Conservation (phyloP, 2,329 filamentous ascomycete species). For the Aspergillus novoparasiticus region DNA sequence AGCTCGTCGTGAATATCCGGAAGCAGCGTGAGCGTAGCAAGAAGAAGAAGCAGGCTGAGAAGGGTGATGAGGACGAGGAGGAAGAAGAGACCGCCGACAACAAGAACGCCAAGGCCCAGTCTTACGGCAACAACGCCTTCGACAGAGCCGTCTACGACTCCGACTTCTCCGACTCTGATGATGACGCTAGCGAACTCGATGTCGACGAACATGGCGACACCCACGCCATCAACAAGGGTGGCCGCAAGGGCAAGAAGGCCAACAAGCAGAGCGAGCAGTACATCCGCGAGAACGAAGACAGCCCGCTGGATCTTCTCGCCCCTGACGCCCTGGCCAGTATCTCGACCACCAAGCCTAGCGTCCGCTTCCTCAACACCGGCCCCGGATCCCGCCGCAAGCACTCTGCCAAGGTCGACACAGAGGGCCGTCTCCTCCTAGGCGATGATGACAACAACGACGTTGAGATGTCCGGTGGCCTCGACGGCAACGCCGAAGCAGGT, state of each 20-base stretch:
- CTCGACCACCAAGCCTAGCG: slow-evolving; percentile 78
- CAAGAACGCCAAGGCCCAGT: slow-evolving; percentile 42
- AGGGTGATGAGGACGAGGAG: slow-evolving; percentile 60
- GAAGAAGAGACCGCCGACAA: slow-evolving; percentile 51
- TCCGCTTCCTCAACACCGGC: slow-evolving; percentile 46
- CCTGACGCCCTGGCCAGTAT: slow-evolving; percentile 89
- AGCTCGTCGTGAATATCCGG: slow-evolving; percentile 89
- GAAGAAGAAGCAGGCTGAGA: slow-evolving; percentile 76
- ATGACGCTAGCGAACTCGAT: slow-evolving; percentile 53
- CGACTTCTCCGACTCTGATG: slow-evolving; percentile 83
- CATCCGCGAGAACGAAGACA: slow-evolving; percentile 91
- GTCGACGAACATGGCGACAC: slow-evolving; percentile 39
- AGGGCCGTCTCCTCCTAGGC: slow-evolving; percentile 49
- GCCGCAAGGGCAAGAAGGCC: slow-evolving; percentile 48
- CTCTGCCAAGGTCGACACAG: slow-evolving; percentile 45
- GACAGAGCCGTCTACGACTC: slow-evolving; percentile 67
- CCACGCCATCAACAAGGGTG: slow-evolving; percentile 43
- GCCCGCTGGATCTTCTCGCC: slow-evolving; percentile 91
- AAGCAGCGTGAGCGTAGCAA: slow-evolving; percentile 92
- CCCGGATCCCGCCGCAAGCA: slow-evolving; percentile 43
- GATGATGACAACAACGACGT: slow-evolving; percentile 39
- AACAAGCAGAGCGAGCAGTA: slow-evolving; percentile 64
- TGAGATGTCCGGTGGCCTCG: slow-evolving; percentile 52
- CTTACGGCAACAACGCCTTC: slow-evolving; percentile 24
- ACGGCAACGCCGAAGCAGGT: slow-evolving; percentile 25